Evolutionary conservation across 2,329 filamentous ascomycete genomes (phyloP).

Genomic region (Exserohilum turcica): DNA sequence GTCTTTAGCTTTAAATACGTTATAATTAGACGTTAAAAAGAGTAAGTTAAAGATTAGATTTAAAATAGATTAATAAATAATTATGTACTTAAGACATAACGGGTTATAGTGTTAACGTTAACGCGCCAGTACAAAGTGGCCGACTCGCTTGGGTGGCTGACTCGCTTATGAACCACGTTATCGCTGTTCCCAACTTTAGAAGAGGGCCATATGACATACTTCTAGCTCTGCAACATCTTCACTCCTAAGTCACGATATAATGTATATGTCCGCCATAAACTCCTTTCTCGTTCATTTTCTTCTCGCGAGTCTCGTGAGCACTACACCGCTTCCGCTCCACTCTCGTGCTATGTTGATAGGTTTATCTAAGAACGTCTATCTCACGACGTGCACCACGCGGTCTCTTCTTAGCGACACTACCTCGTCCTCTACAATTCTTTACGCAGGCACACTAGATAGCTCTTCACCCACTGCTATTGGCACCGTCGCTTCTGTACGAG

Average conservation of each 20-base stretch:
- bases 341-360: constrained; percentile 1
- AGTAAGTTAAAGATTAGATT: too few relatives aligned
- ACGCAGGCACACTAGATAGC: constrained; percentile 8
- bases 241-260: background rate
- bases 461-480: constrained; percentile 10
- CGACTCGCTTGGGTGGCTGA: too few relatives aligned
- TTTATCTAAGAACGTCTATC: constrained; percentile 19
- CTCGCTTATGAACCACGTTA: too few relatives aligned
- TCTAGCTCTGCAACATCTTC: background rate
- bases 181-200: background rate
- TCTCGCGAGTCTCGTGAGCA: background rate
- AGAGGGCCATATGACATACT: too few relatives aligned
- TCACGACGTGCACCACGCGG: constrained; percentile 20
- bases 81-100: too few relatives aligned
- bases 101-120: too few relatives aligned
- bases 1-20: too few relatives aligned
- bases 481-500: constrained; percentile 1
- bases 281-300: background rate
- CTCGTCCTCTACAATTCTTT: constrained; percentile 16
- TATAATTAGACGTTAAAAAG: too few relatives aligned
- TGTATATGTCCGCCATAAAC: background rate
- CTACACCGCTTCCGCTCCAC: background rate
- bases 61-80: too few relatives aligned
- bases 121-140: too few relatives aligned
- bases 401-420: constrained; percentile 4